Base-by-base conservation (phyloP, 2,329 filamentous ascomycete genomes). In the Pseudogymnoascus sp. region DNA sequence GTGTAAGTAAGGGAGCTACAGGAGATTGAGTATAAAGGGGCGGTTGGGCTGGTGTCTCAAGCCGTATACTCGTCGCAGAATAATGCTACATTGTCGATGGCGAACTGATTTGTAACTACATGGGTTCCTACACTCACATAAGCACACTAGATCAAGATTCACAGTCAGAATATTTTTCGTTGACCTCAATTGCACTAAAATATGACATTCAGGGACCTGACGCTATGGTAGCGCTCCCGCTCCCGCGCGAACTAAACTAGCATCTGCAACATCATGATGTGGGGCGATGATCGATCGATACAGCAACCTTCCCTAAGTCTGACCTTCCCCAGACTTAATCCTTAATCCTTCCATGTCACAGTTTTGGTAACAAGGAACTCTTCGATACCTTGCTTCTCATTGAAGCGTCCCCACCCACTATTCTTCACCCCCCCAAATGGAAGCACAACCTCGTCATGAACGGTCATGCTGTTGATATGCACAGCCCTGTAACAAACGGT, bases 401-500 rank as follows among this genome's bases (percentile, higher is more conserved):
- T 78, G 68, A 79, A 79, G 1, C 77, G 66, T 9, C 78, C 78
- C 69, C 74, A 81, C 0, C 79, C 79, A 62, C 76, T 78, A 63
- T 73, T 74, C 70, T 80, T 80, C 0, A 73, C 73, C 17, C 79
- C 79, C 13, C 79, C 79, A 65, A 80, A 78, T 7, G 79, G 78
- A 41, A 81, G 67, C 6, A 67, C 68, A 7, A 72, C 67, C 66
- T 81, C 79, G 60, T 81, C 79, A 64, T 80, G 79, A 9, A 81
- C 73, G 11, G 72, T 78, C 78, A 79, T 80, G 9, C 72, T 70
- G 65, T 81, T 81, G 68, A 81, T 79, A 65, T 81, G 79, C 3
- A 81, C 72, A 4, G 79, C 79, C n/a, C 72, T 74, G 60, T 33
- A 33, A 6, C 8, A 33, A 9, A 29, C n/a, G 17, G 29, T 54